A percentile compares a stretch with the other conserved stretches of the same genome.
phyloP scores from a whole-genome alignment of 176 grass and related monocot species.

The Zoysia pacifica region DNA sequence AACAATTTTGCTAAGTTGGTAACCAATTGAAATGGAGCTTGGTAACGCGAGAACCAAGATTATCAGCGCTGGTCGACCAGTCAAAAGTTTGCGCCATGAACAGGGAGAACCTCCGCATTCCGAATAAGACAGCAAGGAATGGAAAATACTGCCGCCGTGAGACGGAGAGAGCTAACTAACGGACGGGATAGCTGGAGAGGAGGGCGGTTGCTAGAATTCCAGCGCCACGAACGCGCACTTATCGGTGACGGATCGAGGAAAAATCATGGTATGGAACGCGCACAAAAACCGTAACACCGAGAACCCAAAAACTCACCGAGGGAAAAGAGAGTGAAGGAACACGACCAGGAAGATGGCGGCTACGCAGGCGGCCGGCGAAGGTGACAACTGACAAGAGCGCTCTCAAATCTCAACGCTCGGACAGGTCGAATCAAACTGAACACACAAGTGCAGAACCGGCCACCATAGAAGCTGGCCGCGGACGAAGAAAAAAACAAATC shows the following conservation, averaged over 20 bases:
- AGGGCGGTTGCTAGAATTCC: constrained; percentile 32
- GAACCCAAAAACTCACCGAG: constrained; percentile 34
- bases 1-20: not conserved
- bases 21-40: not conserved
- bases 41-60: not conserved
- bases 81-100: constrained; percentile 15
- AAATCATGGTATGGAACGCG: not conserved
- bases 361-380: not conserved
- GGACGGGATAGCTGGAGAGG: not conserved
- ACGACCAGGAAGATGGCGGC: not conserved
- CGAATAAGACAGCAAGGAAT: constrained; percentile 6
- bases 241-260: constrained; percentile 12
- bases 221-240: constrained; percentile 12
- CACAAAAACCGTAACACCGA: constrained; percentile 2
- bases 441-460: not conserved
- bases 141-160: constrained; percentile 22
- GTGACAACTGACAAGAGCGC: not conserved
- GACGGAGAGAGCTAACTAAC: not conserved
- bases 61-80: not conserved
- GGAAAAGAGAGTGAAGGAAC: constrained; percentile 1
- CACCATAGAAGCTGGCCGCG: not conserved
- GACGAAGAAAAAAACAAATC: constrained; percentile 21
- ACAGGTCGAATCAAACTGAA: constrained; percentile 3
- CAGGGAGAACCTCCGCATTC: constrained; percentile 33
- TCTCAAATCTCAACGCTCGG: not conserved